These are phyloP conservation scores for Kazachstania sp. DNA, from an alignment of 1,139 yeast genomes.

Conservation along the genomic window DNA sequence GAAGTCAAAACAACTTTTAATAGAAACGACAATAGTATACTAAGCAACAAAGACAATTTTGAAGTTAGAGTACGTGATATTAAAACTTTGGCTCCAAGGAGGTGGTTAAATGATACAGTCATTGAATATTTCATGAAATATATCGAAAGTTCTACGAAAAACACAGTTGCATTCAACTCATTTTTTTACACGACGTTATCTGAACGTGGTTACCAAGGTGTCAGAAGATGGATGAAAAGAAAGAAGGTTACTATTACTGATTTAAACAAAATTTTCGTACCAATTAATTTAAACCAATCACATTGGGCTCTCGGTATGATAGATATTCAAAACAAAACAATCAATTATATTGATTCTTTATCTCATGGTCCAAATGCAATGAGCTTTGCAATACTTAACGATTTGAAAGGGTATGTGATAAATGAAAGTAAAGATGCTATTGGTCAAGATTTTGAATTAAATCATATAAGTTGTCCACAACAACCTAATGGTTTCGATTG, in stretches of 20 bases:
- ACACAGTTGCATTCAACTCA: slow-evolving; percentile 70
- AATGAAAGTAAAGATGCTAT: slow-evolving; percentile 42
- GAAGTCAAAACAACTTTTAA: slow-evolving; percentile 37
- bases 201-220: slow-evolving; percentile 69
- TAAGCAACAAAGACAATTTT: slow-evolving; percentile 41
- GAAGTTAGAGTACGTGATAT: slow-evolving; percentile 63
- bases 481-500: slow-evolving; percentile 91
- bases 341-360: slow-evolving; percentile 74
- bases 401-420: slow-evolving; percentile 51
- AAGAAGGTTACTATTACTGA: slow-evolving; percentile 61
- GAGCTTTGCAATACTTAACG: slow-evolving; percentile 46
- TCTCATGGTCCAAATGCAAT: slow-evolving; percentile 39
- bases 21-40: slow-evolving; percentile 28
- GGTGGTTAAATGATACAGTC: slow-evolving; percentile 87
- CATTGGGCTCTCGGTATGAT: slow-evolving; percentile 93
- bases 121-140: slow-evolving; percentile 73
- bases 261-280: slow-evolving; percentile 62
- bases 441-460: slow-evolving; percentile 33
- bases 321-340: slow-evolving; percentile 49
- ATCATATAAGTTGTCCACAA: slow-evolving; percentile 55
- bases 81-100: slow-evolving; percentile 56
- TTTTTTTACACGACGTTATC: slow-evolving; percentile 73
- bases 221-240: slow-evolving; percentile 83
- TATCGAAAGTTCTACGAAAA: slow-evolving; percentile 33
- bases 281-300: slow-evolving; percentile 70